Base-by-base conservation (phyloP, 75 land plant genomes). In the Pinus albicaulis region DNA sequence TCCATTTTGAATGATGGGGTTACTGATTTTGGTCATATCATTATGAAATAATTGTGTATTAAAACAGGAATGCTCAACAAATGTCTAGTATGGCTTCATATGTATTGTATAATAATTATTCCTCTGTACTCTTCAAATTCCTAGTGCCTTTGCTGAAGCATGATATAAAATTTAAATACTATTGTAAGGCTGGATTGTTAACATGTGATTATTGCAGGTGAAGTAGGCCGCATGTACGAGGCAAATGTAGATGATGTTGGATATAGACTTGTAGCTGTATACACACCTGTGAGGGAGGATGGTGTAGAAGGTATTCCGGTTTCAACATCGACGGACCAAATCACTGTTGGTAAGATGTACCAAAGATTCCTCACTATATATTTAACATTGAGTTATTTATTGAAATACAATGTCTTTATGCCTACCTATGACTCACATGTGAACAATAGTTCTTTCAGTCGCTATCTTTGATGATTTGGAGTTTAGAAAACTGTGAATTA, bases 191-290 rank as follows among this genome's bases (percentile, higher is more conserved):
- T 68, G 52, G 71, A 68, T 20, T 68, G 22, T n/a, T 68, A 22
- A 41, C 12, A 41, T 59, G 63, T 78, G 81, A 20, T 57, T 55
- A 23, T 11, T 36, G 36, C 91, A 95, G 98, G 99, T 44, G 98
- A 98, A 73, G 82, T 79, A 36, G 98, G 95, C 3, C 85, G 90
- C 74, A 98, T 90, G 92, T 98, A 94, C 66, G 99, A 98, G 80
- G 93, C 98, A 62, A 92, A 98, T 81, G 98, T 95, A 76, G 99
- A 98, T 84, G 99, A 98, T 78, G 99, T 98, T 44, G 98, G 98
- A 0, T 98, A 98, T 59, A 90, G 95, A 69, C 80, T 98, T 62
- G 98, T 98, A 14, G 99, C 91, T 5, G 66, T 94, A 31, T 98
- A 94, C 76, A 95, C 98, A 72, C 99, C 99, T 53, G 82, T 95